A percentile compares a stretch with the other conserved stretches of the same genome.
phyloP scores from a whole-genome alignment of 2,329 filamentous ascomycete genomes.

The Nothophaeocryptopus gaeumannii region DNA sequence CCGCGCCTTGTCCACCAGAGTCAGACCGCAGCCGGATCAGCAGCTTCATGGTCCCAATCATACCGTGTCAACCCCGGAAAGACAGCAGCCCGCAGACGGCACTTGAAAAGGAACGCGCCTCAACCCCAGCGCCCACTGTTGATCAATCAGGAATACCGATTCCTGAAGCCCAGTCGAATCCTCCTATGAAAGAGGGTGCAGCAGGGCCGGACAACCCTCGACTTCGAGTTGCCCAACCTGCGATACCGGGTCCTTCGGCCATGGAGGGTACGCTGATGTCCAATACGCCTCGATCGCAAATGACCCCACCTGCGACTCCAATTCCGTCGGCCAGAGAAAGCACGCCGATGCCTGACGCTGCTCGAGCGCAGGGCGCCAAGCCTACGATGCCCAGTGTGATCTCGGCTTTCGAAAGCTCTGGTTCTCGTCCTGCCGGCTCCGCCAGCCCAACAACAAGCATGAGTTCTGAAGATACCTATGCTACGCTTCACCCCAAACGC shows the following conservation, averaged over 20 bases:
- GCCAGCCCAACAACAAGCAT: background rate
- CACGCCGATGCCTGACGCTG: background rate
- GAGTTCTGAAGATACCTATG: background rate
- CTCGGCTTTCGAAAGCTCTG: background rate
- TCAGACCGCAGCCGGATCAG: slow-evolving; percentile 1
- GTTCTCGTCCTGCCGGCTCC: background rate
- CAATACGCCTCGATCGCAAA: no score
- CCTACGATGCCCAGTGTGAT: no score
- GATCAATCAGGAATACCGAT: no score
- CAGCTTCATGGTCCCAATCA: background rate
- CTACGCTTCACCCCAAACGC: slow-evolving; percentile 2
- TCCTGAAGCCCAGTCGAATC: no score
- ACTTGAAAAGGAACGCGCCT: background rate
- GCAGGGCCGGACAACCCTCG: no score
- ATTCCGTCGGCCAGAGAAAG: background rate
- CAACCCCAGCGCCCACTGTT: background rate
- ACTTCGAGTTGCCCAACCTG: no score
- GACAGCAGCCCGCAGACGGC: background rate
- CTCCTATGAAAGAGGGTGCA: no score
- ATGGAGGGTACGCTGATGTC: no score
- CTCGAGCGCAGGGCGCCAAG: background rate
- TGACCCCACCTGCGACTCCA: no score
- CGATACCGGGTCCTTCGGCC: no score
- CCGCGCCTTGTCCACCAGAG: background rate
- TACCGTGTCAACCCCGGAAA: no score